A percentile compares a stretch with the other conserved stretches of the same genome.
Conservation (phyloP, 352 stramenopile genomes). For the Globisporangium heterothallicum region DNA sequence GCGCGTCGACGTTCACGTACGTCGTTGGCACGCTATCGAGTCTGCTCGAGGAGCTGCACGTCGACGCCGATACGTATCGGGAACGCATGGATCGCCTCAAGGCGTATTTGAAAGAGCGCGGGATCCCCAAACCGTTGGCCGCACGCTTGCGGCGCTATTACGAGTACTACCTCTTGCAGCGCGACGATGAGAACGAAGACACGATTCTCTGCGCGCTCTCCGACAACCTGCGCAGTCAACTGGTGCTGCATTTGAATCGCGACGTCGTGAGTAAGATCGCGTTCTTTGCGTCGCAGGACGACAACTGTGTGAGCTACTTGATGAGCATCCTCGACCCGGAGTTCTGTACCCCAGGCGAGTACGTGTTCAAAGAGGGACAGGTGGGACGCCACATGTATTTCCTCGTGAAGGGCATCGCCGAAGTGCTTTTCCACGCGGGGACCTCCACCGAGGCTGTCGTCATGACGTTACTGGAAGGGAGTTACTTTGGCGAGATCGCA, state of each 20-base stretch:
- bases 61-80: slow-evolving; percentile 38
- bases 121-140: slow-evolving; percentile 46
- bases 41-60: slow-evolving; percentile 69
- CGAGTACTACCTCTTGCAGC: slow-evolving; percentile 72
- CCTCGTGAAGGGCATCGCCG: slow-evolving; percentile 64
- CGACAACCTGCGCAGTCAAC: slow-evolving; percentile 65
- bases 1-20: slow-evolving; percentile 69
- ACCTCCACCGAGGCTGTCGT: slow-evolving; percentile 51
- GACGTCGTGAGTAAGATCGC: slow-evolving; percentile 79
- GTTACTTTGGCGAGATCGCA: slow-evolving; percentile 79
- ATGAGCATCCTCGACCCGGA: slow-evolving; percentile 77
- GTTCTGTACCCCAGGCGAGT: slow-evolving; percentile 74
- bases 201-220: slow-evolving; percentile 64
- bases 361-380: slow-evolving; percentile 81
- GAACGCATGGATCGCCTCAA: slow-evolving; percentile 74
- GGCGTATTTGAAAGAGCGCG: slow-evolving; percentile 64
- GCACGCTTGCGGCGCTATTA: slow-evolving; percentile 67
- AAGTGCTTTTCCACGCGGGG: slow-evolving; percentile 63
- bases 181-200: slow-evolving; percentile 69
- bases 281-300: slow-evolving; percentile 76
- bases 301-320: slow-evolving; percentile 76
- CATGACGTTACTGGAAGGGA: slow-evolving; percentile 56
- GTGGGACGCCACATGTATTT: slow-evolving; percentile 83
- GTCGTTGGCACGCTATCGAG: slow-evolving; percentile 72
- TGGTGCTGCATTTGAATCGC: slow-evolving; percentile 74